These are phyloP conservation scores for Aspergillus fumigatus DNA, from an alignment of 2,329 filamentous ascomycete species.

Conservation along the genomic window DNA sequence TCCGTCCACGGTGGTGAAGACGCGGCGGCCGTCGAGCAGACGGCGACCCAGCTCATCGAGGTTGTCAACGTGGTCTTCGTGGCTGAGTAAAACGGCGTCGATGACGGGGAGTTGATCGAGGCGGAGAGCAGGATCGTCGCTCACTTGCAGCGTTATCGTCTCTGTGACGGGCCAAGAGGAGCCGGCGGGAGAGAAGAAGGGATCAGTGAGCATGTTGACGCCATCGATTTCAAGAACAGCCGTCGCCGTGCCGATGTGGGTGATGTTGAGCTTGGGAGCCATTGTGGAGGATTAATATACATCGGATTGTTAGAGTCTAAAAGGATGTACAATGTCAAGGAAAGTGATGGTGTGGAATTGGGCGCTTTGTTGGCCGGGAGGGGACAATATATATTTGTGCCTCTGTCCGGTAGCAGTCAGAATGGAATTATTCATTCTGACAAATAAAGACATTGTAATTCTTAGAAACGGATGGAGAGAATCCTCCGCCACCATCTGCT, in stretches of 20 bases:
- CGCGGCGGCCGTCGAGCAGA: slow-evolving; percentile 44
- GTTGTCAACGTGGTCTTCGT: slow-evolving; percentile 51
- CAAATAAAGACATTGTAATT: too few species aligned
- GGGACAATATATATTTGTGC: too few species aligned
- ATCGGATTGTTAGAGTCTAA: too few species aligned
- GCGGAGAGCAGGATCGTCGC: slow-evolving; percentile 33
- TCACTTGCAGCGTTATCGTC: slow-evolving; percentile 22
- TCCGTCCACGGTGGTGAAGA: slow-evolving; percentile 46
- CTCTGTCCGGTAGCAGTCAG: too few species aligned
- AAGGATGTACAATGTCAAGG: too few species aligned
- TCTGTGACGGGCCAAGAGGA: slow-evolving; percentile 23
- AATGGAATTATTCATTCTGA: too few species aligned
- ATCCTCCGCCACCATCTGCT: too few species aligned
- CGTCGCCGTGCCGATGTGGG: slow-evolving; percentile 47
- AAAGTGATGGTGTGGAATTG: too few species aligned
- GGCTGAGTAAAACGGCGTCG: slow-evolving; percentile 48
- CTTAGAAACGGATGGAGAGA: too few species aligned
- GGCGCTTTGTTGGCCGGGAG: too few species aligned
- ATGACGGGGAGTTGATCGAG: slow-evolving; percentile 42
- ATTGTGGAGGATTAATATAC: too few species aligned
- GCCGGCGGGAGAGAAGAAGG: slow-evolving; percentile 43
- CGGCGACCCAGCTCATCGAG: slow-evolving; percentile 45
- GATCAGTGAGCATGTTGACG: slow-evolving; percentile 44
- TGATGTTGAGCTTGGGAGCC: slow-evolving; percentile 30
- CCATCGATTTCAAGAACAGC: slow-evolving; percentile 44